Percentiles rank a stretch among this genome's conserved stretches.
Evolutionary conservation across 2,329 filamentous ascomycete genomes (phyloP).

Genomic region (Dothideomycetidae sp.): DNA sequence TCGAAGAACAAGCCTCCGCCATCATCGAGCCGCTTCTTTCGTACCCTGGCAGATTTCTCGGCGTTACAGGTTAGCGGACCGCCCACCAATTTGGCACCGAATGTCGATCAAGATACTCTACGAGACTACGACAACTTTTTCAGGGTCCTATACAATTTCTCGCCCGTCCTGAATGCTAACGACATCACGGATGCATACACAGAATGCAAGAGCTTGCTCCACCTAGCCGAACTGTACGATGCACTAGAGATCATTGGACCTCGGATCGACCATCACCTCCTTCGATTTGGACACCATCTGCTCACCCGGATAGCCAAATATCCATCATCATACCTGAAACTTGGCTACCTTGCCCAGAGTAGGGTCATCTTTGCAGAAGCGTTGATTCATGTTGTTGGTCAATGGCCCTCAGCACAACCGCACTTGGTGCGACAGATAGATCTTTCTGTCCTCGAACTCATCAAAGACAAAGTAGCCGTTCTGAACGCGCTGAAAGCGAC

Average conservation of each 20-base stretch:
- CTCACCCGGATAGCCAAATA: constrained; percentile 98
- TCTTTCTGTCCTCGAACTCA: constrained; percentile 66
- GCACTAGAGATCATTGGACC: constrained; percentile 76
- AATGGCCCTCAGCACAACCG: constrained; percentile 72
- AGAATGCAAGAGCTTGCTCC: constrained; percentile 80
- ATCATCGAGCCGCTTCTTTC: constrained; percentile 61
- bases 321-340: constrained; percentile 77
- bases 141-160: constrained; percentile 88
- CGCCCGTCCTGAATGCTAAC: constrained; percentile 64
- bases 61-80: constrained; percentile 38
- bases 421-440: constrained; percentile 63
- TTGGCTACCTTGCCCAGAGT: constrained; percentile 73
- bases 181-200: constrained; percentile 89
- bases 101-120: constrained; percentile 55
- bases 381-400: constrained; percentile 82
- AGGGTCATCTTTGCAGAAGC: constrained; percentile 65
- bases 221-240: constrained; percentile 88
- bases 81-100: constrained; percentile 28
- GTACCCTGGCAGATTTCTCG: constrained; percentile 70
- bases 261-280: constrained; percentile 80
- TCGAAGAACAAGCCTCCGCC: constrained; percentile 49
- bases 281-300: constrained; percentile 78
- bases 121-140: constrained; percentile 94
- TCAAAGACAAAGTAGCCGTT: constrained; percentile 91
- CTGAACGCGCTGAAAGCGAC: constrained; percentile 68